Base-by-base conservation (phyloP, 208 protist species). In the Ichthyophonus hoferi region DNA sequence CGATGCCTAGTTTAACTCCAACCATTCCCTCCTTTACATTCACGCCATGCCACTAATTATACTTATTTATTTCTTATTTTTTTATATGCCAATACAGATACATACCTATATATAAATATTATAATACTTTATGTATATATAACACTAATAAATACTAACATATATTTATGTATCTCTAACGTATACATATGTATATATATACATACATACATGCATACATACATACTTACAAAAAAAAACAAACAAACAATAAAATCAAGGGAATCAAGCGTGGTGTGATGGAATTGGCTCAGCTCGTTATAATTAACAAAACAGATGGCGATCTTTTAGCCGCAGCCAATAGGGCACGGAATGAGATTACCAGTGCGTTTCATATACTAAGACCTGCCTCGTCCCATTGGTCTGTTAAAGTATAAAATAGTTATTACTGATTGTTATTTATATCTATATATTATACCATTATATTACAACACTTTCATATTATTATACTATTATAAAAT, bases 191-290 rank as follows among this genome's bases (percentile, higher is more conserved):
- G 42, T 82, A 40, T 83, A 40, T 83, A 24, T 83, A 24, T 33
- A 37, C 34, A 24, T 83, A 24, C 37, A 42, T 24, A 37, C 79
- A 42, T 24, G 79, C 24, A 41, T 31, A 83, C 79, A 37, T 31
- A 83, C 24, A 37, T 67, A 67, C 43, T 3, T 24, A 67, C 3
- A 67, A 24, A 31, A 67, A 67, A 3, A 67, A 31, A 67, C 43
- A 67, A 3, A 67, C 43, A 67, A 67, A 67, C 3, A 3, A 67
- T 67, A 31, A 58, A 39, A 67, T 90, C 0, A 94, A 97, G 93
- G 95, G 96, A 35, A 96, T 98, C 81, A 98, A 98, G 88, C 95
- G 96, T 38, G 97, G 97, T 78, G 96, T 98, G 82, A 93, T 98
- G 33, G 97, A 98, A 91, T 88, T 98, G 1, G 96, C 97, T 0